A percentile compares a stretch with the other conserved stretches of the same genome.
Evolutionary conservation across 164 flowering plant species (phyloP).

Genomic region (Magnolia officinalis): DNA sequence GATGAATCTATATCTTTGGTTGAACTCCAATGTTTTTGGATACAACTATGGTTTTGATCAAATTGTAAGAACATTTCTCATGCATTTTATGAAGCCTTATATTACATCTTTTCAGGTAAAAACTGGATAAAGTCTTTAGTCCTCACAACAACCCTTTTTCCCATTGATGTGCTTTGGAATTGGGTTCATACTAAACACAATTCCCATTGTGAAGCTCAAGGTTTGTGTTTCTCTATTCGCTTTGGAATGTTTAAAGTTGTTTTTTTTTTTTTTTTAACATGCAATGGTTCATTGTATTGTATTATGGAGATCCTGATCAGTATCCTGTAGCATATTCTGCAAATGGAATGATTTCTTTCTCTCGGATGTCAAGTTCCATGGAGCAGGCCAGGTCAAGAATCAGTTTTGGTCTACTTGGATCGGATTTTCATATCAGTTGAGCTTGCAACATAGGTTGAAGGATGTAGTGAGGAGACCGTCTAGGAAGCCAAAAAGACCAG

Average conservation of each 20-base stretch:
- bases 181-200: conserved; percentile 76
- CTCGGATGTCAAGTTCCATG: conserved; percentile 76
- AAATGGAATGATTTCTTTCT: not conserved
- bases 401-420: conserved; percentile 85
- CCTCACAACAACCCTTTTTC: conserved; percentile 71
- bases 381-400: conserved; percentile 99
- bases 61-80: conserved; percentile 12
- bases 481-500: conserved; percentile 82
- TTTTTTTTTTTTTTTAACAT: not conserved
- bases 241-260: not conserved
- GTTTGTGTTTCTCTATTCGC: conserved; percentile 33
- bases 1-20: no score
- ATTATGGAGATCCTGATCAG: not conserved
- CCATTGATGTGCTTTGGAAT: conserved; percentile 79
- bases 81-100: not conserved
- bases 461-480: conserved; percentile 72
- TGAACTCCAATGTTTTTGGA: no score
- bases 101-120: conserved; percentile 54
- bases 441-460: conserved; percentile 84
- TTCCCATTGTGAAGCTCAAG: conserved; percentile 94
- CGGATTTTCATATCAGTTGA: conserved; percentile 85
- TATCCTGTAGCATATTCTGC: not conserved
- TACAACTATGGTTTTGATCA: conserved; percentile 48
- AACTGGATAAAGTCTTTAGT: conserved; percentile 93
- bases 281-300: not conserved